These are phyloP conservation scores for Trametes meyenii DNA, from an alignment of 768 basidiomycete genomes.

Conservation along the genomic window DNA sequence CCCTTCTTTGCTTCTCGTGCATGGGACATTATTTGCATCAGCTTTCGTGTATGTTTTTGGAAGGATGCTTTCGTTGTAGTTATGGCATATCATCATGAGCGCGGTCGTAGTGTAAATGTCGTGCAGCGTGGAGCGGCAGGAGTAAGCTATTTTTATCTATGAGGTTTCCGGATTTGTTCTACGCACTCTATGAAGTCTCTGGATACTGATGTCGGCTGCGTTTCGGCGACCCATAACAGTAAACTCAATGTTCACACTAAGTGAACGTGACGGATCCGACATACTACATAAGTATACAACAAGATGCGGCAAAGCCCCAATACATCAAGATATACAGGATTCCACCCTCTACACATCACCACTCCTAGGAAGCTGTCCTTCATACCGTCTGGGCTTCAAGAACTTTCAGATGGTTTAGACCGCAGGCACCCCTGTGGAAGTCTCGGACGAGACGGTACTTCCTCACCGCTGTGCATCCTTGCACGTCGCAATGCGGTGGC, in stretches of 20 bases:
- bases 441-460: slow-evolving; percentile 71
- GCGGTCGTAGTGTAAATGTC: not conserved
- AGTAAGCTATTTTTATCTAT: slow-evolving; percentile 19
- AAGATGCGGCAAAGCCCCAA: not conserved
- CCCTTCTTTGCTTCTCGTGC: not conserved
- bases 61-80: slow-evolving; percentile 1
- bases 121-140: not conserved
- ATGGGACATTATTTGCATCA: not conserved
- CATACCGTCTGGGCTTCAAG: slow-evolving; percentile 44
- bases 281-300: slow-evolving; percentile 1
- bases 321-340: not conserved
- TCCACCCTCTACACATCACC: too few species aligned
- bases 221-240: too few species aligned
- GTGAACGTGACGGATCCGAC: too few species aligned
- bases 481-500: slow-evolving; percentile 50
- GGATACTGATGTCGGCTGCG: not conserved
- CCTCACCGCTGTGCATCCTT: slow-evolving; percentile 55
- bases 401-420: slow-evolving; percentile 62
- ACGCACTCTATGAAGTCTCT: not conserved
- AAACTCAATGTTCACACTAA: too few species aligned
- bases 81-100: not conserved
- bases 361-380: not conserved
- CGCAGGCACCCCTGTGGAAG: slow-evolving; percentile 67
- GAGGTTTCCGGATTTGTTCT: not conserved
- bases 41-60: slow-evolving; percentile 10